Conservation (phyloP, 192 early-diverging fungal genomes). For the Endogone sp. region DNA sequence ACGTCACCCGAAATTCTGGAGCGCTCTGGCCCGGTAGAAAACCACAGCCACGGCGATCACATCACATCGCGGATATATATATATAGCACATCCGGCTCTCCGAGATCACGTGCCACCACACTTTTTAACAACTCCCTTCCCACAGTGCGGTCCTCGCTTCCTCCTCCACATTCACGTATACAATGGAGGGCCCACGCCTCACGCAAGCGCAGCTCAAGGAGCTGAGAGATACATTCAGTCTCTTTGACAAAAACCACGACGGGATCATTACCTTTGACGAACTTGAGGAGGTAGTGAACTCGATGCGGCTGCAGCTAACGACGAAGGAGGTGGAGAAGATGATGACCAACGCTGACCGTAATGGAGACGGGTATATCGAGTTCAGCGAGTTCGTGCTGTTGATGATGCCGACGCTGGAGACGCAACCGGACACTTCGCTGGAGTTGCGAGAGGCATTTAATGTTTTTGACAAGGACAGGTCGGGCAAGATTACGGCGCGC, state of each 20-base stretch:
- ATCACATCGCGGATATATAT: too few species aligned
- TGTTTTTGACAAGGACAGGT: slow-evolving; percentile 29
- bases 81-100: too few species aligned
- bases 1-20: too few species aligned
- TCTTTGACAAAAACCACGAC: slow-evolving; percentile 46
- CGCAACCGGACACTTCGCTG: slow-evolving; percentile 1
- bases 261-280: slow-evolving; percentile 30
- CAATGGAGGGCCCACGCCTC: neutral
- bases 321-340: slow-evolving; percentile 61
- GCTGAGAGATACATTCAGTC: slow-evolving; percentile 30
- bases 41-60: too few species aligned
- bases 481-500: slow-evolving; percentile 17
- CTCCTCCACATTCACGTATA: too few species aligned
- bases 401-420: slow-evolving; percentile 40
- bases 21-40: too few species aligned
- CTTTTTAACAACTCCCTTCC: too few species aligned
- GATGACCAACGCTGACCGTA: slow-evolving; percentile 61
- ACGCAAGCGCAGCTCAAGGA: slow-evolving; percentile 5
- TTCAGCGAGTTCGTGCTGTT: slow-evolving; percentile 57
- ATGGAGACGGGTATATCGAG: slow-evolving; percentile 56
- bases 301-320: slow-evolving; percentile 46
- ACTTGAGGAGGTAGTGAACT: slow-evolving; percentile 26
- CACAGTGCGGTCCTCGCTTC: too few species aligned
- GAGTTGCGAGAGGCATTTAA: slow-evolving; percentile 29
- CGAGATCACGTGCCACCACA: too few species aligned